Conservation (phyloP, 371 early-diverging fungal species). For the Apophysomyces ossiformis region DNA sequence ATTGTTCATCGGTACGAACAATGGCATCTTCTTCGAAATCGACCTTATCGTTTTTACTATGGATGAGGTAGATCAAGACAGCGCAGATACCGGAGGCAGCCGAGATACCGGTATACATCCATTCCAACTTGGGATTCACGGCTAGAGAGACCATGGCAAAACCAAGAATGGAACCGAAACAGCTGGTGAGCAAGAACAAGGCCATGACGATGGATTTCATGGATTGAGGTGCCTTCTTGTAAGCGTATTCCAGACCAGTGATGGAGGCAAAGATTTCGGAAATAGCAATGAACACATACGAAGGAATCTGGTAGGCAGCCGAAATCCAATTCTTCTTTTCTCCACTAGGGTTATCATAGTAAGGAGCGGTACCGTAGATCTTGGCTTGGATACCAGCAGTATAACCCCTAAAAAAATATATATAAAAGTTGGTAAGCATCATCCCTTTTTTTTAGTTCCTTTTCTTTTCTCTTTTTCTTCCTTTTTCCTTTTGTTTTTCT, state of each 20-base stretch:
- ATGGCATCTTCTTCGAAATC: conserved; percentile 31
- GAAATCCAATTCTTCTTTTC: conserved; percentile 52
- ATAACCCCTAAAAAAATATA: conserved; percentile 38
- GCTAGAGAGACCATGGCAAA: conserved; percentile 70
- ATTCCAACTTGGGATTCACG: conserved; percentile 70
- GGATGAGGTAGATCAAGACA: conserved; percentile 24
- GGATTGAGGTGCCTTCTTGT: conserved; percentile 75
- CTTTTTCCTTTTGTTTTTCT: too few relatives aligned
- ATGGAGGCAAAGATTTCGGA: conserved; percentile 74
- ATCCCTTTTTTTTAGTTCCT: background rate
- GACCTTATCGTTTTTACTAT: conserved; percentile 21
- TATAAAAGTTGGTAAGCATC: background rate
- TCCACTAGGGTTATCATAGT: conserved; percentile 30
- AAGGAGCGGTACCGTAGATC: conserved; percentile 57
- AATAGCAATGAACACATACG: conserved; percentile 64
- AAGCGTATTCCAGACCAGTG: conserved; percentile 82
- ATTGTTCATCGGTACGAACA: conserved; percentile 13
- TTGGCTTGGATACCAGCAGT: conserved; percentile 69
- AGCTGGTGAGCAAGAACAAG: conserved; percentile 73
- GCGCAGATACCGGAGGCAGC: conserved; percentile 22
- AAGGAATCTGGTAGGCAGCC: conserved; percentile 69
- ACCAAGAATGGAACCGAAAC: conserved; percentile 66
- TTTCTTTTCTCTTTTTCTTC: background rate
- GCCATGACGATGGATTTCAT: conserved; percentile 83
- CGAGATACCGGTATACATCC: conserved; percentile 62